Percentiles rank a stretch among this genome's conserved stretches.
Conservation (phyloP, 169 alveolate species). For the Amoebophrya sp. region DNA sequence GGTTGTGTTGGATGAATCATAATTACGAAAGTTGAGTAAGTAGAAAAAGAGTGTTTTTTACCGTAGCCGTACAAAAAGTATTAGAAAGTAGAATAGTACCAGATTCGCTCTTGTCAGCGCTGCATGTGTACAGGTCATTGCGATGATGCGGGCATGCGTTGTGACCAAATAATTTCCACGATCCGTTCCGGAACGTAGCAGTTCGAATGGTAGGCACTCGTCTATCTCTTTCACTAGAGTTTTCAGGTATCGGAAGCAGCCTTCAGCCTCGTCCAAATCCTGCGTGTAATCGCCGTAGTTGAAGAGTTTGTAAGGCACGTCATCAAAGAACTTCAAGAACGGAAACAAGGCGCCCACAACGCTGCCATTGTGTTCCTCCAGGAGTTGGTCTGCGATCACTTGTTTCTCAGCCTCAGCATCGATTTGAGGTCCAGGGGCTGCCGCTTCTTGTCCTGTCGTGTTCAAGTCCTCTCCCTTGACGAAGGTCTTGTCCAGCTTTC, state of each 20-base stretch:
- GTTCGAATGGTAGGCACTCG: background rate
- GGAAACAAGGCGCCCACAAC: background rate
- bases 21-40: background rate
- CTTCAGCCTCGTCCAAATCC: slow-evolving; percentile 1
- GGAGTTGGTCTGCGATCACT: background rate
- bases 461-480: background rate
- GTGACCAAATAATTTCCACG: slow-evolving; percentile 82
- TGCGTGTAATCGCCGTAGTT: background rate
- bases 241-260: background rate
- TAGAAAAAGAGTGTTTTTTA: background rate
- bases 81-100: background rate
- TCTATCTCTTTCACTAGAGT: background rate
- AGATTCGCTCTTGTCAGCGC: slow-evolving; percentile 76
- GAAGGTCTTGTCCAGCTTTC: background rate
- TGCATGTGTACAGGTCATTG: slow-evolving; percentile 92
- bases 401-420: background rate
- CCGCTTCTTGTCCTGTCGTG: background rate
- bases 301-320: background rate
- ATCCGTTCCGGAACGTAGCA: slow-evolving; percentile 51
- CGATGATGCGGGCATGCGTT: slow-evolving; percentile 78
- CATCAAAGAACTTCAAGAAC: background rate
- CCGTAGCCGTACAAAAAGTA: background rate
- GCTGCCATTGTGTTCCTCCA: background rate
- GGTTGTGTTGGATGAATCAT: too few relatives aligned
- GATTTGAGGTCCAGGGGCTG: too few relatives aligned